phyloP scores from a whole-genome alignment of 352 stramenopile species.

The Phytophthora multivora region DNA sequence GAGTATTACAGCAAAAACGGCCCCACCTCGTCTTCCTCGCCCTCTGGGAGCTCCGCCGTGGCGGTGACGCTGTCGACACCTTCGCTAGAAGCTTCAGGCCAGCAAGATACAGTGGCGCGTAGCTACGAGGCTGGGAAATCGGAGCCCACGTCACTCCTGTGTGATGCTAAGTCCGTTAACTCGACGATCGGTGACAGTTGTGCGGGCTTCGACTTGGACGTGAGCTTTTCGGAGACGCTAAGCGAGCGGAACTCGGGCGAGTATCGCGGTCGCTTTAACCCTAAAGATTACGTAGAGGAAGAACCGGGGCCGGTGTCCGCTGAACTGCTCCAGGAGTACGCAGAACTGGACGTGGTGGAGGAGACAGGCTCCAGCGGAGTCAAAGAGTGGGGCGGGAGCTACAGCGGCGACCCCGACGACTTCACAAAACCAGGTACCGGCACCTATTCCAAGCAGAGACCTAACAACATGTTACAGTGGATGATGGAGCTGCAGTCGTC shows the following conservation, averaged over 20 bases:
- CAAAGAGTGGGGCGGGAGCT: slow-evolving; percentile 9
- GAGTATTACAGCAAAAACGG: slow-evolving; percentile 28
- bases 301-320: slow-evolving; percentile 18
- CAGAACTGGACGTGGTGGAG: slow-evolving; percentile 9
- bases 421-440: slow-evolving; percentile 1
- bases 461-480: slow-evolving; percentile 31
- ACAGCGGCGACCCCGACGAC: background rate
- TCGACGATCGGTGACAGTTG: slow-evolving; percentile 24
- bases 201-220: slow-evolving; percentile 22
- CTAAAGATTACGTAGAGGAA: slow-evolving; percentile 16
- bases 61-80: slow-evolving; percentile 7
- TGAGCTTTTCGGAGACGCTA: slow-evolving; percentile 23
- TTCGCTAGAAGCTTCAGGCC: slow-evolving; percentile 8
- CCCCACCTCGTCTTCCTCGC: slow-evolving; percentile 1
- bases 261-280: slow-evolving; percentile 2
- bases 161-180: slow-evolving; percentile 19
- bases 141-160: slow-evolving; percentile 12
- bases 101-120: background rate
- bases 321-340: slow-evolving; percentile 23
- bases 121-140: slow-evolving; percentile 1
- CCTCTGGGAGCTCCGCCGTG: slow-evolving; percentile 3
- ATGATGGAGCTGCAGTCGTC: slow-evolving; percentile 48
- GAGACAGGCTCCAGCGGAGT: slow-evolving; percentile 2
- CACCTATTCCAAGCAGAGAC: slow-evolving; percentile 1
- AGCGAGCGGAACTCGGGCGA: slow-evolving; percentile 28